phyloP scores from a whole-genome alignment of 2,329 filamentous ascomycete genomes.

The Neofusicoccum umdonicola region DNA sequence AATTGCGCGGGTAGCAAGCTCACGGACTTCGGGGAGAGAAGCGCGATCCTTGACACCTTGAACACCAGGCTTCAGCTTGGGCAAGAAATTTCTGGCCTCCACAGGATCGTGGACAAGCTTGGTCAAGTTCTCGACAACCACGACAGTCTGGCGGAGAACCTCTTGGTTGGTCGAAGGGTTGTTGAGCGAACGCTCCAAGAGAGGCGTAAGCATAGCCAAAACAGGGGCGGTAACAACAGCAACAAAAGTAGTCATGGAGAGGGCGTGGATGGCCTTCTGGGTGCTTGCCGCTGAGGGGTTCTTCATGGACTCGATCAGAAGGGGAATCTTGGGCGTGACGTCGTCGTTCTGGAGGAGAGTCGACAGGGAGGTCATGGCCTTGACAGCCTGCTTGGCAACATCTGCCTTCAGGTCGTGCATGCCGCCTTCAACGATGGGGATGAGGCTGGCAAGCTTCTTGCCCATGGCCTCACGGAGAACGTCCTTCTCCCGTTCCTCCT shows the following conservation, averaged over 20 bases:
- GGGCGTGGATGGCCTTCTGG: slow-evolving; percentile 93
- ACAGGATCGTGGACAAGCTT: slow-evolving; percentile 96
- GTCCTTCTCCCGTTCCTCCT: slow-evolving; percentile 85
- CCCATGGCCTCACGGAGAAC: slow-evolving; percentile 89
- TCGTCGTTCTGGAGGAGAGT: slow-evolving; percentile 94
- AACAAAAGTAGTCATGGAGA: slow-evolving; percentile 98
- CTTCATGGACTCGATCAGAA: slow-evolving; percentile 93
- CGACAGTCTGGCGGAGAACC: slow-evolving; percentile 89
- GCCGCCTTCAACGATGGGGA: slow-evolving; percentile 84
- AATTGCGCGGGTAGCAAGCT: slow-evolving; percentile 78
- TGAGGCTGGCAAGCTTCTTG: slow-evolving; percentile 77
- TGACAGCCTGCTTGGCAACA: slow-evolving; percentile 77
- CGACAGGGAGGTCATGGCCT: slow-evolving; percentile 88
- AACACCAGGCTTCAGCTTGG: slow-evolving; percentile 90
- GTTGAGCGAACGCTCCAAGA: slow-evolving; percentile 91
- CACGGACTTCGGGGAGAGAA: slow-evolving; percentile 90
- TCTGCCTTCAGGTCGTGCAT: slow-evolving; percentile 97
- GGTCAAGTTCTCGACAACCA: slow-evolving; percentile 96
- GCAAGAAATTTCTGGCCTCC: slow-evolving; percentile 91
- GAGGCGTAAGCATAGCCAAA: slow-evolving; percentile 86
- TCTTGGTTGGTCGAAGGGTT: slow-evolving; percentile 88
- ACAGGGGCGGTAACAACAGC: slow-evolving; percentile 94
- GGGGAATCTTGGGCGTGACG: slow-evolving; percentile 84
- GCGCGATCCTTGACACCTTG: slow-evolving; percentile 84
- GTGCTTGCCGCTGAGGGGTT: slow-evolving; percentile 83